A percentile compares a stretch with the other conserved stretches of the same genome.
Conservation (phyloP, 129 eudicot species). For the Helianthus annuus region HanXRQr2.0-SUNRISE NC_035437.2:92294258-92294757, state of each 20-base stretch:
- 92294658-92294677: constrained; percentile 65
- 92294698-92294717: constrained; percentile 40
- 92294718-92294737: constrained; percentile 47
- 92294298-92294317: constrained; percentile 4
- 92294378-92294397: constrained; percentile 87
- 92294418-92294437: constrained; percentile 80
- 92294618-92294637: background rate
- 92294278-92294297: background rate
- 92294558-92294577: constrained; percentile 74
- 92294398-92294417: constrained; percentile 79
- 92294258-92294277: constrained; percentile 61
- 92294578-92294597: constrained; percentile 20
- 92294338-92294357: constrained; percentile 43
- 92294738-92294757: constrained; percentile 91
- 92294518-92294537: constrained; percentile 68
- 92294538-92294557: constrained; percentile 68
- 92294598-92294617: constrained; percentile 8
- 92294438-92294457: constrained; percentile 80
- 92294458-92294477: constrained; percentile 69
- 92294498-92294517: constrained; percentile 94
- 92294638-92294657: constrained; percentile 18
- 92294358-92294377: constrained; percentile 64
- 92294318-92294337: constrained; percentile 19
- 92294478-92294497: constrained; percentile 86
- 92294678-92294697: constrained; percentile 72